Base-by-base conservation (phyloP, 140 eudicot genomes). In the Bidens hawaiensis region DNA sequence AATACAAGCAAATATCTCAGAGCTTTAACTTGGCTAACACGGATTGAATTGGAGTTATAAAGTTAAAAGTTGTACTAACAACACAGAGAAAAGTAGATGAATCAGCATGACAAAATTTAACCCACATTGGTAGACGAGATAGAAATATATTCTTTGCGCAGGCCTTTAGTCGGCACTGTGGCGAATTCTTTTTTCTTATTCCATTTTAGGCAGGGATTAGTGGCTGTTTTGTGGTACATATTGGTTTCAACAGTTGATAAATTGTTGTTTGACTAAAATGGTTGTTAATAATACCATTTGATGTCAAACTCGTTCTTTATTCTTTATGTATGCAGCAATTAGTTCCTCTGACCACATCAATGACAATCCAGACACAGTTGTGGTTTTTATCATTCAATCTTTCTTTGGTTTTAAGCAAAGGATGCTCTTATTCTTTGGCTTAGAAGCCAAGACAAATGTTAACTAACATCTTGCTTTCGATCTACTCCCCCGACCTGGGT, bases 141-240 rank as follows among this genome's bases (percentile, higher is more conserved):
- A 70, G 63, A 69, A 57, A 42, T 67, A 69, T 51, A 81, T 81
- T 84, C 84, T 89, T 83, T 83, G 93, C 69, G 88, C 95, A 73
- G 71, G 94, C 83, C 89, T 72, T 78, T 14, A 79, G 79, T 65
- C 65, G 74, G 87, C 87, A 75, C 80, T 23, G 71, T 50, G 76
- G 68, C 70, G 68, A 68, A 65, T 72, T 77, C 81, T 69, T 60
- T 71, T 76, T 72, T 70, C 52, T 68, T n/a, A n/a, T 67, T 62
- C 57, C 30, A 43, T 33, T 65, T 67, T 57, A 58, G 72, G 62
- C 76, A 47, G 53, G 24, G 52, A 45, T 58, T 50, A 50, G 66
- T 47, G 49, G 27, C 46, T 45, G 42, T 60, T 63, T 71, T 53
- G 34, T 75, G 82, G 82, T 82, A 79, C 68, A 78, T 80, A 74